A percentile compares a stretch with the other conserved stretches of the same genome.
Conservation (phyloP, 306 rosid species). For the Fagus crenata region DNA sequence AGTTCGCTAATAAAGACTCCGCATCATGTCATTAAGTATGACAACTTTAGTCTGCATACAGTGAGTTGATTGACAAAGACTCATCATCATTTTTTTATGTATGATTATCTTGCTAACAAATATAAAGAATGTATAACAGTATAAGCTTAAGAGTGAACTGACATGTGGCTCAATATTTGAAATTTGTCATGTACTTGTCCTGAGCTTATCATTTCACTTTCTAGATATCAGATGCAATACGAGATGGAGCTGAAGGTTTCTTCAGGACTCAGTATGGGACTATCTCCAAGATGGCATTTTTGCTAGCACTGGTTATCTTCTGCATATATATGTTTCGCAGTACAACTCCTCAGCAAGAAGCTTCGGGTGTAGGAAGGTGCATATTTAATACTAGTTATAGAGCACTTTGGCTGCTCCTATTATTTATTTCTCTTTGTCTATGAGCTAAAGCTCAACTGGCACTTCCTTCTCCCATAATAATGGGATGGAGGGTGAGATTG, state of each 20-base stretch:
- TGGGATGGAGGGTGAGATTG: too few species aligned
- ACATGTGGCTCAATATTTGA: background rate
- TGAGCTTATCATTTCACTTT: constrained; percentile 41
- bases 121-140: background rate
- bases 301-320: constrained; percentile 79
- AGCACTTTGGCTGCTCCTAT: constrained; percentile 9
- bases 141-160: background rate
- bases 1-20: too few species aligned
- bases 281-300: constrained; percentile 95
- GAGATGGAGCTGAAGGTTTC: constrained; percentile 99
- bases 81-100: background rate
- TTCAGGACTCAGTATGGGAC: constrained; percentile 93
- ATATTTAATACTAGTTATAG: constrained; percentile 13
- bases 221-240: constrained; percentile 96
- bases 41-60: too few species aligned
- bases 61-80: background rate
- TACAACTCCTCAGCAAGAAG: constrained; percentile 84
- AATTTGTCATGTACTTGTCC: constrained; percentile 33
- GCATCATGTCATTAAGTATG: too few species aligned
- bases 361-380: constrained; percentile 93
- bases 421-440: constrained; percentile 1
- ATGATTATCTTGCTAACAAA: background rate
- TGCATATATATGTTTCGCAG: constrained; percentile 87
- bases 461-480: too few species aligned
- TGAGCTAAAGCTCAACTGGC: too few species aligned